phyloP scores from a whole-genome alignment of 805 yeast genomes.

The Cyberlindnera nakhonratchasimensis region DNA sequence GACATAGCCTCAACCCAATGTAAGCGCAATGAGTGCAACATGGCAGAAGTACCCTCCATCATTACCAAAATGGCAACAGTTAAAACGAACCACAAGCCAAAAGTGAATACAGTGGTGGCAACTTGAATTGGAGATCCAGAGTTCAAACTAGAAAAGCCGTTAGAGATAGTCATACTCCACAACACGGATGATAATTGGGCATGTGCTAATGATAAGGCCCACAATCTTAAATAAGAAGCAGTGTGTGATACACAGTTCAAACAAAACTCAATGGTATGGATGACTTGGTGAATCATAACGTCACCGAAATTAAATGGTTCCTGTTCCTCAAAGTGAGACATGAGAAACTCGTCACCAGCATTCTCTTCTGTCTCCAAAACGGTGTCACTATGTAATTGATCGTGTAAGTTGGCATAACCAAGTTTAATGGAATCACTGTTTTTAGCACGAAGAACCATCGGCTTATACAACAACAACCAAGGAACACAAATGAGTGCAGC shows the following conservation, averaged over 20 bases:
- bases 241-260: conserved; percentile 97
- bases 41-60: conserved; percentile 99
- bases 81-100: conserved; percentile 91
- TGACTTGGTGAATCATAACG: conserved; percentile 94
- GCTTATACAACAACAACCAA: conserved; percentile 85
- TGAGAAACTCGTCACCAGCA: conserved; percentile 25
- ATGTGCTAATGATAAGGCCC: conserved; percentile 98
- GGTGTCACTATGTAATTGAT: conserved; percentile 37
- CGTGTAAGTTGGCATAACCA: conserved; percentile 45
- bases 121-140: conserved; percentile 53
- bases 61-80: conserved; percentile 88
- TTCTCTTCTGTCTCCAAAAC: conserved; percentile 48
- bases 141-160: conserved; percentile 58
- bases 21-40: conserved; percentile 94
- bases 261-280: conserved; percentile 97
- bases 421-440: conserved; percentile 47
- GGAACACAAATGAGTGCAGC: conserved; percentile 89
- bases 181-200: conserved; percentile 92
- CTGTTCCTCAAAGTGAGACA: conserved; percentile 34
- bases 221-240: conserved; percentile 91
- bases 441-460: conserved; percentile 38
- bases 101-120: conserved; percentile 67
- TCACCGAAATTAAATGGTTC: conserved; percentile 81
- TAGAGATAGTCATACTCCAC: conserved; percentile 92
- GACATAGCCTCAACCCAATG: conserved; percentile 99